Percentiles rank a stretch among this genome's conserved stretches.
These are phyloP conservation scores for Kodamaea suecica DNA, from an alignment of 1,139 yeast genomes.

Conservation along the genomic window DNA sequence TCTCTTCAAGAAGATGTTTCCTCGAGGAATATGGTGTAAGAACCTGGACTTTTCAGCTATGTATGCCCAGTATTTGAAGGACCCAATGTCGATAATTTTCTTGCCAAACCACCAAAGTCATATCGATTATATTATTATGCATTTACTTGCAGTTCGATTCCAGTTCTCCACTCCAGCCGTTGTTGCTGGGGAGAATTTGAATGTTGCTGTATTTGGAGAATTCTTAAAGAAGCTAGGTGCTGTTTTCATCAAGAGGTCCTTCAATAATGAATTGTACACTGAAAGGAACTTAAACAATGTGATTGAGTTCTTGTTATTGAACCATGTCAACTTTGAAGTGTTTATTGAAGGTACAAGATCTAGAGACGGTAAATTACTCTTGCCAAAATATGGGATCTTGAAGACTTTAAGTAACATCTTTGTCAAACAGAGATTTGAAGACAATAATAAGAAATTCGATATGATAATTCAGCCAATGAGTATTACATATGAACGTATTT, in stretches of 20 bases:
- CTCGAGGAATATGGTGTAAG: constrained; percentile 44
- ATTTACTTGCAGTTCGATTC: constrained; percentile 54
- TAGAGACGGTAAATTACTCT: constrained; percentile 59
- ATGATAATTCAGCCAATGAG: constrained; percentile 54
- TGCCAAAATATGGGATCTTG: constrained; percentile 64
- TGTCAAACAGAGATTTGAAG: constrained; percentile 40
- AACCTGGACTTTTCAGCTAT: constrained; percentile 30
- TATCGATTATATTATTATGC: constrained; percentile 62
- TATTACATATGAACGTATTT: constrained; percentile 64
- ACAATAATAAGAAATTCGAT: constrained; percentile 43
- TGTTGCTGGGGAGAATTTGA: constrained; percentile 68
- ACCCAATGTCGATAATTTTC: constrained; percentile 45
- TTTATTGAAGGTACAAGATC: constrained; percentile 69
- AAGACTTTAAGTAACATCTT: constrained; percentile 49
- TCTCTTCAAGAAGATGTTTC: constrained; percentile 38
- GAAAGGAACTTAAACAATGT: constrained; percentile 55
- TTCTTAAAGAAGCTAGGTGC: constrained; percentile 46
- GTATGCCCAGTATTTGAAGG: constrained; percentile 30
- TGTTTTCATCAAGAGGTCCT: constrained; percentile 45
- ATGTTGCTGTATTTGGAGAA: constrained; percentile 58
- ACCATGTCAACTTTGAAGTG: constrained; percentile 58
- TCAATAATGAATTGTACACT: constrained; percentile 52
- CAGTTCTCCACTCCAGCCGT: constrained; percentile 59
- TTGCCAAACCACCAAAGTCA: constrained; percentile 63
- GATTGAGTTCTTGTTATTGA: constrained; percentile 49